Percentiles rank a stretch among this genome's conserved stretches.
Conservation (phyloP, 129 eudicot genomes). For the Solidago caesia region DNA sequence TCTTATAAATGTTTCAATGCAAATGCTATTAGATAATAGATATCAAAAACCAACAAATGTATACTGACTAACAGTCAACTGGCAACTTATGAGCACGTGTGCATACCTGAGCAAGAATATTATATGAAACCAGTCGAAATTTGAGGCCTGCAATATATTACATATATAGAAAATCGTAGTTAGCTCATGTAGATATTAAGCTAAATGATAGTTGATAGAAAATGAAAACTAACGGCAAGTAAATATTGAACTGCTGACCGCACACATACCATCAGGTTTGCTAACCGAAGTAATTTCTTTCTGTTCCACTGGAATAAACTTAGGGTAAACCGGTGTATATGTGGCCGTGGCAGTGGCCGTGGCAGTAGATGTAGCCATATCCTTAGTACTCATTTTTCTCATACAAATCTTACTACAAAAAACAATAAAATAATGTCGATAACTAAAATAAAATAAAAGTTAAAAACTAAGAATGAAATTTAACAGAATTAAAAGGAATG, state of each 20-base stretch:
- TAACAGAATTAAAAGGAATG: too few species aligned
- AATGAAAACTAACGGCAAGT: background rate
- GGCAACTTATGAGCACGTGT: constrained; percentile 5
- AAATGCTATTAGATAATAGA: too few species aligned
- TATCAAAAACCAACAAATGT: too few species aligned
- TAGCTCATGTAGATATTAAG: background rate
- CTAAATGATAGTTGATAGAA: too few species aligned
- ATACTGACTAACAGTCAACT: background rate
- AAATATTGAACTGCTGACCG: constrained; percentile 2
- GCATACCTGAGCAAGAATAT: constrained; percentile 90
- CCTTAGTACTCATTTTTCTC: constrained; percentile 53
- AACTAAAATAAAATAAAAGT: background rate
- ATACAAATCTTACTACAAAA: constrained; percentile 48
- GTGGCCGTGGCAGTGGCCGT: background rate
- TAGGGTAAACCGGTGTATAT: constrained; percentile 48
- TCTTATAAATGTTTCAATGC: too few species aligned
- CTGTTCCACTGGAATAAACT: constrained; percentile 71
- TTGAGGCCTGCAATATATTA: constrained; percentile 49
- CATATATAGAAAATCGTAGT: background rate
- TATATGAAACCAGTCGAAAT: constrained; percentile 77
- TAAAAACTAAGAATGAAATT: too few species aligned
- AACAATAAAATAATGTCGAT: background rate
- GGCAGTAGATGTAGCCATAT: background rate
- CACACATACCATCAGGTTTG: constrained; percentile 54
- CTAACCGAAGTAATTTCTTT: constrained; percentile 56